These are phyloP conservation scores for Talaromyces sp. DNA, from an alignment of 2,329 filamentous ascomycete species.

Conservation along the genomic window DNA sequence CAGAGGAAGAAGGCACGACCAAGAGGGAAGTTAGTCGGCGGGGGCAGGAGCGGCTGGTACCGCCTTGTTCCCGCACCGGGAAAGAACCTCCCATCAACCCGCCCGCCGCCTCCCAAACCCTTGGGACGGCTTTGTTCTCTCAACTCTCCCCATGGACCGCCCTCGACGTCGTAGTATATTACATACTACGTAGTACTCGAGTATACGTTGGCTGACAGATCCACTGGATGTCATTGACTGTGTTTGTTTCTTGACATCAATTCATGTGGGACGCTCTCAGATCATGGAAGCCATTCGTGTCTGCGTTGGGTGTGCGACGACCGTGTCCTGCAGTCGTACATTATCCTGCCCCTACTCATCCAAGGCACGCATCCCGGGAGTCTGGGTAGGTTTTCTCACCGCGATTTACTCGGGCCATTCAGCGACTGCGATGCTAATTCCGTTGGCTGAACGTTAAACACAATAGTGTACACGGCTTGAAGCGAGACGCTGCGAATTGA, in stretches of 20 bases:
- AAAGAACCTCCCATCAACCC: constrained; percentile 9
- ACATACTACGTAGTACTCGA: too few relatives aligned
- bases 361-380: constrained; percentile 14
- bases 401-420: constrained; percentile 11
- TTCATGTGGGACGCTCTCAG: background rate
- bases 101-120: constrained; percentile 17
- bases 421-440: background rate
- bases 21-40: background rate
- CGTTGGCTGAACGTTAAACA: constrained; percentile 7
- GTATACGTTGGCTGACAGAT: background rate
- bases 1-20: background rate
- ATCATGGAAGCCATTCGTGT: background rate
- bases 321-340: background rate
- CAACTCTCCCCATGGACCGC: background rate
- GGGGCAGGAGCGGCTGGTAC: constrained; percentile 5
- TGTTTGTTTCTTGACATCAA: background rate
- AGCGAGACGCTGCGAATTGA: background rate
- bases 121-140: constrained; percentile 12
- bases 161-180: background rate
- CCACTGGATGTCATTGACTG: background rate
- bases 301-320: background rate
- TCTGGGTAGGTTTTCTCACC: constrained; percentile 16
- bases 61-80: constrained; percentile 7
- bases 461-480: background rate
- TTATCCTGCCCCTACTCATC: background rate